Percentiles rank a stretch among this genome's conserved stretches.
Evolutionary conservation across 768 basidiomycete species (phyloP).

Genomic region (Suillus decipiens): DNA sequence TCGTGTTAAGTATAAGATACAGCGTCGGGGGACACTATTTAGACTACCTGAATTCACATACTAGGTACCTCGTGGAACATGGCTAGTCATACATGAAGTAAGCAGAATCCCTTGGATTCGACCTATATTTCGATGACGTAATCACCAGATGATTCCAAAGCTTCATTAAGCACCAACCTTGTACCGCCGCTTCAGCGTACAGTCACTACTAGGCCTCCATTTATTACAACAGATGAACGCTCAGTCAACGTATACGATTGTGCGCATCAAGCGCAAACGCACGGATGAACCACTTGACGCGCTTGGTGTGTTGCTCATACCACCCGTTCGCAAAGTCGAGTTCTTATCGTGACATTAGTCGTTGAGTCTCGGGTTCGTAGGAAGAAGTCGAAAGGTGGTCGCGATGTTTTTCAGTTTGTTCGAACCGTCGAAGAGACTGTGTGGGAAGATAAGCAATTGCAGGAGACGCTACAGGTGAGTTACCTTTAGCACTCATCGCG

Average conservation of each 20-base stretch:
- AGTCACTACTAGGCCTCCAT: neutral
- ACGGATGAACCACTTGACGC: slow-evolving; percentile 84
- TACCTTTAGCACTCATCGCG: neutral
- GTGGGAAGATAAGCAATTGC: slow-evolving; percentile 62
- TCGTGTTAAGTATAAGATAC: neutral
- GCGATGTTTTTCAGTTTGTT: slow-evolving; percentile 78
- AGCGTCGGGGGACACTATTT: neutral
- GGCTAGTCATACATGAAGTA: too few species aligned
- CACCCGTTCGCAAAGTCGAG: slow-evolving; percentile 15
- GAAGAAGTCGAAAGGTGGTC: slow-evolving; percentile 58
- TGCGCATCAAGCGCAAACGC: slow-evolving; percentile 82
- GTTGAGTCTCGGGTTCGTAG: slow-evolving; percentile 61
- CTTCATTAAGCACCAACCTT: neutral
- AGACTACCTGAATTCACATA: neutral
- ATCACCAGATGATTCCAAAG: neutral
- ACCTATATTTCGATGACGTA: neutral
- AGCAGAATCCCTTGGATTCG: too few species aligned
- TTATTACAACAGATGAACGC: slow-evolving; percentile 22
- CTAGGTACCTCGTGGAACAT: neutral
- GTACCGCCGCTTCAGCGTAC: neutral
- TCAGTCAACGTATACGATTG: slow-evolving; percentile 56
- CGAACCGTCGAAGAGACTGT: slow-evolving; percentile 71
- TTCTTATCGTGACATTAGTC: slow-evolving; percentile 40
- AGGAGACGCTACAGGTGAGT: slow-evolving; percentile 64
- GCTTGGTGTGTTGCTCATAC: slow-evolving; percentile 50